These are phyloP conservation scores for Cymbopogon citratus DNA, from an alignment of 176 grass and related monocot genomes.

Conservation along the genomic window DNA sequence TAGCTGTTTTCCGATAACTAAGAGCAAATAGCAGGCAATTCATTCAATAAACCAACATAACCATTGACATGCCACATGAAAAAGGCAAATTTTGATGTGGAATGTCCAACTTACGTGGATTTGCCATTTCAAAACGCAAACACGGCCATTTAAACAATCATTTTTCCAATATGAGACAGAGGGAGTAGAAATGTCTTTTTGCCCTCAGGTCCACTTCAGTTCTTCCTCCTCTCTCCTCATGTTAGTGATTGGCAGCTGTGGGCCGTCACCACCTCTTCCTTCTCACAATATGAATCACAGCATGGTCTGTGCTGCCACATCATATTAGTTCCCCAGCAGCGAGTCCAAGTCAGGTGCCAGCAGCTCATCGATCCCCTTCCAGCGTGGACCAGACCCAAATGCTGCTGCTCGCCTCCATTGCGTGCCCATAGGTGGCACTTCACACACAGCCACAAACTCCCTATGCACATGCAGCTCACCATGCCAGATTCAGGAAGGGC, in stretches of 20 bases:
- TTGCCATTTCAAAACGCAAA: background rate
- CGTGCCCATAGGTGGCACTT: background rate
- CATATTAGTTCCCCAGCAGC: background rate
- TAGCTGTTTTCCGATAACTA: constrained; percentile 4
- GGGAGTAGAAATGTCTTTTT: background rate
- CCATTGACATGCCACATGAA: background rate
- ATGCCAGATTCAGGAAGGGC: background rate
- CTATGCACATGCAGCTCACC: background rate
- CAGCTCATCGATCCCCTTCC: background rate
- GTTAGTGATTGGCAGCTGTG: background rate
- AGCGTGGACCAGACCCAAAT: background rate
- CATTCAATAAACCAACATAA: background rate
- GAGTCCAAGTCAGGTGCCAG: background rate
- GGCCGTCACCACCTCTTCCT: background rate
- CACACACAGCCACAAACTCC: background rate
- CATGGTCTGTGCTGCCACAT: background rate
- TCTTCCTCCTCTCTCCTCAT: background rate
- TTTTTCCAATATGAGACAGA: background rate
- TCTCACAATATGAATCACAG: background rate
- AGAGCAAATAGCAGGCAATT: background rate
- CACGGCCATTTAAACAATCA: background rate
- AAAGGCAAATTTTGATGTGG: background rate
- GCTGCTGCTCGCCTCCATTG: background rate
- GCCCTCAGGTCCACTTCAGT: background rate
- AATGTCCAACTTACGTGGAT: background rate